Conservation (phyloP, 2,329 filamentous ascomycete genomes). For the Colletotrichum sp. region DNA sequence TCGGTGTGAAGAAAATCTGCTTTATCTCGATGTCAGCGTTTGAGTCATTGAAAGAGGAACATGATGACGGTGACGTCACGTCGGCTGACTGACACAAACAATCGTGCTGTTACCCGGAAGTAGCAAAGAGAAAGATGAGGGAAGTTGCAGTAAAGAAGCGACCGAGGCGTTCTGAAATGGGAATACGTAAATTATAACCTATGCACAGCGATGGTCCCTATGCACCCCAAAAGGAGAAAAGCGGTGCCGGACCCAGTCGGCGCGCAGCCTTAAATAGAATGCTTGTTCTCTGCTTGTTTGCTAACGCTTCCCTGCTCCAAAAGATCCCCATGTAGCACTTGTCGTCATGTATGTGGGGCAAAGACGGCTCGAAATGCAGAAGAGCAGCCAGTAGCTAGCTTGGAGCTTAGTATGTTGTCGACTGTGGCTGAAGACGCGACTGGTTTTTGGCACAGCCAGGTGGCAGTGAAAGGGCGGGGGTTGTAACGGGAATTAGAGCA, state of each 20-base stretch:
- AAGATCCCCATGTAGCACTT: constrained; percentile 12
- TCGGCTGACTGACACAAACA: neutral
- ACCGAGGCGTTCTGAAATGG: too few relatives aligned
- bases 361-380: neutral
- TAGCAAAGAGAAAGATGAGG: too few relatives aligned
- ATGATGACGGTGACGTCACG: constrained; percentile 5
- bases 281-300: neutral
- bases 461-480: neutral
- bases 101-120: too few relatives aligned
- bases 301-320: constrained; percentile 5
- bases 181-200: too few relatives aligned
- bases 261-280: constrained; percentile 8
- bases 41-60: neutral
- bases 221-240: neutral
- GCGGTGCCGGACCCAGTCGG: neutral
- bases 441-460: neutral
- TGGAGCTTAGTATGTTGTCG: neutral
- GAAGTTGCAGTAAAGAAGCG: too few relatives aligned
- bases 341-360: constrained; percentile 18
- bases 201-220: too few relatives aligned
- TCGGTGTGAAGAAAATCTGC: neutral
- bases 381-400: neutral
- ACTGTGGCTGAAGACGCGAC: constrained; percentile 1
- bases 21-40: neutral
- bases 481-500: neutral